These are phyloP conservation scores for Zizania latifolia DNA, from an alignment of 176 grass and related monocot species.

Conservation along the genomic window DNA sequence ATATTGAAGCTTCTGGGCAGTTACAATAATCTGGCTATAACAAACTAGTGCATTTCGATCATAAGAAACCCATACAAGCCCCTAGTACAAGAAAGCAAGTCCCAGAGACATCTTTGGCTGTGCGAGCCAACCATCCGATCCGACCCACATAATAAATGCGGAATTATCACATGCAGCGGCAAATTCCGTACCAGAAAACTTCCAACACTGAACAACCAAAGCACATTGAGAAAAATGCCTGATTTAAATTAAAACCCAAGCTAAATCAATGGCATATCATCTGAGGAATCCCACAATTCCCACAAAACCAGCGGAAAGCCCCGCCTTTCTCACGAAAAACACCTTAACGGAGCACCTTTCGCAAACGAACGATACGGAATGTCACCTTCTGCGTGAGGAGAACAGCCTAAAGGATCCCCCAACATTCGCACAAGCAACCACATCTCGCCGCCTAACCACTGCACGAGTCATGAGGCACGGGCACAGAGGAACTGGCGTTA, in stretches of 20 bases:
- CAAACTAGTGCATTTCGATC: slow-evolving; percentile 9
- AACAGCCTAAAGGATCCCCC: background rate
- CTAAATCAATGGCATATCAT: background rate
- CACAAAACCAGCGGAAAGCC: background rate
- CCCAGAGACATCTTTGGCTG: too few relatives aligned
- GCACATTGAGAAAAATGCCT: background rate
- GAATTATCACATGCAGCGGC: background rate
- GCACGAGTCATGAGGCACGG: background rate
- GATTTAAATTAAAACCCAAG: background rate
- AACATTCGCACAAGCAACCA: background rate
- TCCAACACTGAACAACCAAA: background rate
- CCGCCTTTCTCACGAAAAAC: background rate
- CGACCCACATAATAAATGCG: background rate
- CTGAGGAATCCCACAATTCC: background rate
- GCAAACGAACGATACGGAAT: background rate
- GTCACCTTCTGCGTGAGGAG: background rate
- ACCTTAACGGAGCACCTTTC: background rate
- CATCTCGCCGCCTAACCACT: slow-evolving; percentile 12
- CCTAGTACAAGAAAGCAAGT: too few relatives aligned
- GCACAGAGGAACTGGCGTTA: background rate
- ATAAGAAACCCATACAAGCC: background rate
- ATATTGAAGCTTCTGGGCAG: background rate
- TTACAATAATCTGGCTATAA: background rate
- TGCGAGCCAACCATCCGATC: background rate
- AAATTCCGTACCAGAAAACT: background rate